These are phyloP conservation scores for Panaeolus papilionaceus DNA, from an alignment of 768 basidiomycete species.

Conservation along the genomic window DNA sequence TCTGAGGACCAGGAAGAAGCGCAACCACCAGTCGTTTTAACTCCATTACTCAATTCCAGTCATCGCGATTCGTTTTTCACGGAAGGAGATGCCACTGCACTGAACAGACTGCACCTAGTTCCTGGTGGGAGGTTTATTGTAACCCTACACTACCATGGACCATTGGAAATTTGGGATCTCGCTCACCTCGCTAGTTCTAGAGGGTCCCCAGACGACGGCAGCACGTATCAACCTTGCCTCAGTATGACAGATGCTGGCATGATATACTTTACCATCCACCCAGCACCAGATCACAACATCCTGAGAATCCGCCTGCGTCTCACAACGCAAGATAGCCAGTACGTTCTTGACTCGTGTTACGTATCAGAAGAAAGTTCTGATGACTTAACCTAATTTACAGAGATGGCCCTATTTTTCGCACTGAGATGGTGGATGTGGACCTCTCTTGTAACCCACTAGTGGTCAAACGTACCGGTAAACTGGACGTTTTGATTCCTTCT, in stretches of 20 bases:
- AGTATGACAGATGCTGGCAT: neutral
- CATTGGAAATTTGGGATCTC: neutral
- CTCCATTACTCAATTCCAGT: neutral
- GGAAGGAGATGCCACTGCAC: neutral
- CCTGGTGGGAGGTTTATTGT: conserved; percentile 4
- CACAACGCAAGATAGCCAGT: neutral
- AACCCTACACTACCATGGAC: neutral
- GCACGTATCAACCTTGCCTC: neutral
- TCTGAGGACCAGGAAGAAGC: neutral
- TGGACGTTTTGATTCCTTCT: neutral
- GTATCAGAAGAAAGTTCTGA: neutral
- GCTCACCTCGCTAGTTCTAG: neutral
- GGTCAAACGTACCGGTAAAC: neutral
- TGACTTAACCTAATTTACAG: neutral
- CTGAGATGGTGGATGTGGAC: neutral
- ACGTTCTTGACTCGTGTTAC: neutral
- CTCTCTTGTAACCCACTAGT: neutral
- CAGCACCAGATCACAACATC: neutral
- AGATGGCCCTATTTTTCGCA: neutral
- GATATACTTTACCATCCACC: neutral
- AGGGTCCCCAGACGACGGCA: neutral
- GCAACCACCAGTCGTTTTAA: neutral
- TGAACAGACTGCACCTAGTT: neutral
- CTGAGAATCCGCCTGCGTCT: neutral
- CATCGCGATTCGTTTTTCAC: neutral